A percentile compares a stretch with the other conserved stretches of the same genome.
Evolutionary conservation across 495 filamentous ascomycete genomes (phyloP).

Genomic region (Ramalina intermedia): DNA sequence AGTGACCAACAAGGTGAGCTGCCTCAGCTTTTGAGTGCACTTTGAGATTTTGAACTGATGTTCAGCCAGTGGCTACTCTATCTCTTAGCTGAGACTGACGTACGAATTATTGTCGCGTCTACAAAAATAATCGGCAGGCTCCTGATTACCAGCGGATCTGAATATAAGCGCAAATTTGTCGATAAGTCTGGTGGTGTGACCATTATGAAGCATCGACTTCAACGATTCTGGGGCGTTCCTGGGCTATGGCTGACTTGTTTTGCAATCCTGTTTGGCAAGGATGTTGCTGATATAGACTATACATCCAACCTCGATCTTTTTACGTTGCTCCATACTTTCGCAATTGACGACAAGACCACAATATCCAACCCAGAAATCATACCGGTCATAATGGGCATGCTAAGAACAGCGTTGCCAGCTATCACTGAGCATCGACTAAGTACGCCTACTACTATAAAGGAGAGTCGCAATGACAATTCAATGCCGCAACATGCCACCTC

Average conservation of each 20-base stretch:
- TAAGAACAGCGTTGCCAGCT: slow-evolving; percentile 63
- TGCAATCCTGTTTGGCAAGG: slow-evolving; percentile 71
- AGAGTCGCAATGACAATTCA: slow-evolving; percentile 8
- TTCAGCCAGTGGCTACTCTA: slow-evolving; percentile 75
- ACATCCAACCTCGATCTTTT: slow-evolving; percentile 58
- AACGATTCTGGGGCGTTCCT: slow-evolving; percentile 77
- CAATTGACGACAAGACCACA: slow-evolving; percentile 33
- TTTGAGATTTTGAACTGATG: slow-evolving; percentile 12
- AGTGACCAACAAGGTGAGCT: slow-evolving; percentile 79
- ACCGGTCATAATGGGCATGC: slow-evolving; percentile 70
- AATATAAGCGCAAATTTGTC: slow-evolving; percentile 71
- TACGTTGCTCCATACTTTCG: slow-evolving; percentile 57
- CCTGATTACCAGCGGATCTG: slow-evolving; percentile 59
- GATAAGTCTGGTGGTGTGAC: slow-evolving; percentile 74
- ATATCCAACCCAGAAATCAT: slow-evolving; percentile 68
- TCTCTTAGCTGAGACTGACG: slow-evolving; percentile 75
- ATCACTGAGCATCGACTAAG: slow-evolving; percentile 48
- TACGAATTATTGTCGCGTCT: slow-evolving; percentile 68
- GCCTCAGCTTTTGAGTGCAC: background rate
- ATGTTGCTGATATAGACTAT: slow-evolving; percentile 61
- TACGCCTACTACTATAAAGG: slow-evolving; percentile 33
- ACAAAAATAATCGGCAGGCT: slow-evolving; percentile 78
- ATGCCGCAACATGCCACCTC: slow-evolving; percentile 47
- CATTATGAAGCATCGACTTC: slow-evolving; percentile 68
- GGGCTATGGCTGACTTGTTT: slow-evolving; percentile 82